Evolutionary conservation across 495 filamentous ascomycete genomes (phyloP).

Genomic region (Aspergillus ostianus): DNA sequence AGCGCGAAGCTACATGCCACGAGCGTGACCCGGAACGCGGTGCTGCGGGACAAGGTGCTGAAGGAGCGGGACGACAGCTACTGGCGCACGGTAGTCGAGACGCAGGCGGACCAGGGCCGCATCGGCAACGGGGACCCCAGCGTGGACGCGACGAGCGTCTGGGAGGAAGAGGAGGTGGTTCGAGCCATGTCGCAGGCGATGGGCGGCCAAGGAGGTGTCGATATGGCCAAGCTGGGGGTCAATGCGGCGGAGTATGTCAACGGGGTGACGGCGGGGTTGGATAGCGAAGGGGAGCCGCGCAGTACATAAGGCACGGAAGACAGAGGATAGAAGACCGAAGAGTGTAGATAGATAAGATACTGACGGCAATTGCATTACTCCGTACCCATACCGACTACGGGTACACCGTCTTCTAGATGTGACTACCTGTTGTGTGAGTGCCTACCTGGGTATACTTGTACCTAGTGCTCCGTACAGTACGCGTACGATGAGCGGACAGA

Average conservation of each 20-base stretch:
- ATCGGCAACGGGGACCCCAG: slow-evolving; percentile 16
- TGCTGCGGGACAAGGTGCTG: slow-evolving; percentile 55
- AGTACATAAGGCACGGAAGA: neutral
- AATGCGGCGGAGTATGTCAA: slow-evolving; percentile 46
- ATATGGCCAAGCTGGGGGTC: slow-evolving; percentile 47
- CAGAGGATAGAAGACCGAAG: neutral
- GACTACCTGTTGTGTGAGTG: too few species aligned
- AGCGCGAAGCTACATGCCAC: slow-evolving; percentile 51
- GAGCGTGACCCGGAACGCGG: slow-evolving; percentile 56
- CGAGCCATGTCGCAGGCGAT: slow-evolving; percentile 50
- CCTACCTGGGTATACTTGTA: too few species aligned
- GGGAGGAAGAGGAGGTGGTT: slow-evolving; percentile 58
- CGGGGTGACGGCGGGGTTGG: slow-evolving; percentile 40
- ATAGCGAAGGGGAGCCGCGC: slow-evolving; percentile 8
- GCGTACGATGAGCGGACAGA: too few species aligned
- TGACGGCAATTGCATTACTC: neutral
- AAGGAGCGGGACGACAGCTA: slow-evolving; percentile 55
- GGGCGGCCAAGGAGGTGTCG: slow-evolving; percentile 44
- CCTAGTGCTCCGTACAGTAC: too few species aligned
- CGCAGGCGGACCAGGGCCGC: slow-evolving; percentile 32
- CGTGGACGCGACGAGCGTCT: slow-evolving; percentile 33
- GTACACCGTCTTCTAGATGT: too few species aligned
- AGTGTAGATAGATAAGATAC: too few species aligned
- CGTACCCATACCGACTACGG: neutral
- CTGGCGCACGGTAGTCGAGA: slow-evolving; percentile 51